Conservation (phyloP, 2,329 filamentous ascomycete genomes). For the Cladophialophora bantiana region DNA sequence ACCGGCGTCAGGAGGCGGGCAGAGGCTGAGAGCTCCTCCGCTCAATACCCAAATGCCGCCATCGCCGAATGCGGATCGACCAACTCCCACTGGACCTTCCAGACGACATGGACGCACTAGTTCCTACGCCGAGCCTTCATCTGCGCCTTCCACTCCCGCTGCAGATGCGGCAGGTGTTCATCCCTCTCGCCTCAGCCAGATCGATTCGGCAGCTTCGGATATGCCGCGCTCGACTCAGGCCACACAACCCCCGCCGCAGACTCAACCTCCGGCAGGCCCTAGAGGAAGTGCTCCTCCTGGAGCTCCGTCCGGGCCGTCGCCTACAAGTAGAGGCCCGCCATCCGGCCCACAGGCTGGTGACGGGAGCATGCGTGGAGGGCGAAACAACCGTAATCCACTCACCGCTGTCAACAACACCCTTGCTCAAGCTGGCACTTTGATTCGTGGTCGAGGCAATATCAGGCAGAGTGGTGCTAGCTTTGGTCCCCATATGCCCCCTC, state of each 20-base stretch:
- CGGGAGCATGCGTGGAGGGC: constrained; percentile 47
- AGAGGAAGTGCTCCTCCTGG: constrained; percentile 45
- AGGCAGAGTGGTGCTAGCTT: constrained; percentile 44
- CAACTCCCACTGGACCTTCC: constrained; percentile 53
- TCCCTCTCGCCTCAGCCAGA: constrained; percentile 60
- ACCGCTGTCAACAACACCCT: constrained; percentile 56
- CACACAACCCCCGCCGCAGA: constrained; percentile 40
- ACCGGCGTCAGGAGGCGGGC: constrained; percentile 39
- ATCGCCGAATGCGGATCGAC: constrained; percentile 46
- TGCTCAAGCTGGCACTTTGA: constrained; percentile 51
- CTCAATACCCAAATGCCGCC: constrained; percentile 35
- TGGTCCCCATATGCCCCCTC: constrained; percentile 38
- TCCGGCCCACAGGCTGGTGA: constrained; percentile 47
- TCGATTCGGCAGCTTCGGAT: constrained; percentile 41
- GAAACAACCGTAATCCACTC: constrained; percentile 54
- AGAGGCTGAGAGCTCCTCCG: constrained; percentile 28
- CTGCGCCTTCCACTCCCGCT: constrained; percentile 44
- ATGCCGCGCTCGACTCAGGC: constrained; percentile 29
- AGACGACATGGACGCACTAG: constrained; percentile 48
- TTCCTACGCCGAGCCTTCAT: constrained; percentile 45
- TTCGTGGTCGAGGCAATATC: constrained; percentile 50
- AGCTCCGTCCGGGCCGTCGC: constrained; percentile 47
- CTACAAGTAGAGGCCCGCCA: constrained; percentile 47
- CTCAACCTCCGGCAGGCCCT: constrained; percentile 50
- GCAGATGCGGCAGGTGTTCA: constrained; percentile 58